Conservation (phyloP, 225 moss, liverwort and hornwort species). For the Lunularia cruciata region DNA sequence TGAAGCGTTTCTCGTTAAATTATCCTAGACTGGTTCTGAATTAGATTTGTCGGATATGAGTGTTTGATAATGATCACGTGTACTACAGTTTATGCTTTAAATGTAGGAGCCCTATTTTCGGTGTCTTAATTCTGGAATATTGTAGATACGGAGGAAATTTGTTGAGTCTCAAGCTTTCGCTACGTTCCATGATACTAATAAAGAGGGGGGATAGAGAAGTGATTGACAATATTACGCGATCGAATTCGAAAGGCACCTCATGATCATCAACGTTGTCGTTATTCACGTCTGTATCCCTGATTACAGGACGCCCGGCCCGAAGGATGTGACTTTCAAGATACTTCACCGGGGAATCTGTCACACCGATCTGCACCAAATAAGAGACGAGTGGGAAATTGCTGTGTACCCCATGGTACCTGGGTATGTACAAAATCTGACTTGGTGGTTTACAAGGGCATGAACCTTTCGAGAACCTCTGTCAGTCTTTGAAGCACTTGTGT, state of each 20-base stretch:
- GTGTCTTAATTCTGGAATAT: not conserved
- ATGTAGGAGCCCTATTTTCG: too few relatives aligned
- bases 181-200: not conserved
- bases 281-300: not conserved
- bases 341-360: conserved; percentile 14
- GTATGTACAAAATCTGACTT: conserved; percentile 7
- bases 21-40: too few relatives aligned
- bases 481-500: too few relatives aligned
- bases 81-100: too few relatives aligned
- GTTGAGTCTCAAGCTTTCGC: not conserved
- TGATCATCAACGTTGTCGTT: too few relatives aligned
- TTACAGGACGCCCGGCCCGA: not conserved
- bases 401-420: conserved; percentile 18
- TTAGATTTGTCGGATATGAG: too few relatives aligned
- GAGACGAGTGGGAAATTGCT: not conserved
- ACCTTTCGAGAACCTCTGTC: too few relatives aligned
- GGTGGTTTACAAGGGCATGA: too few relatives aligned
- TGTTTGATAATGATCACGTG: too few relatives aligned
- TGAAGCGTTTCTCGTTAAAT: too few relatives aligned
- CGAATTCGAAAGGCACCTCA: too few relatives aligned
- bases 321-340: conserved; percentile 9
- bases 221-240: too few relatives aligned
- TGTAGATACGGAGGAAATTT: not conserved
- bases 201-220: not conserved
- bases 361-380: conserved; percentile 1